Evolutionary conservation across 768 basidiomycete species (phyloP), one percentile per base, ranked within the genome.

Genomic region (Trametes cinnabarina): DNA sequence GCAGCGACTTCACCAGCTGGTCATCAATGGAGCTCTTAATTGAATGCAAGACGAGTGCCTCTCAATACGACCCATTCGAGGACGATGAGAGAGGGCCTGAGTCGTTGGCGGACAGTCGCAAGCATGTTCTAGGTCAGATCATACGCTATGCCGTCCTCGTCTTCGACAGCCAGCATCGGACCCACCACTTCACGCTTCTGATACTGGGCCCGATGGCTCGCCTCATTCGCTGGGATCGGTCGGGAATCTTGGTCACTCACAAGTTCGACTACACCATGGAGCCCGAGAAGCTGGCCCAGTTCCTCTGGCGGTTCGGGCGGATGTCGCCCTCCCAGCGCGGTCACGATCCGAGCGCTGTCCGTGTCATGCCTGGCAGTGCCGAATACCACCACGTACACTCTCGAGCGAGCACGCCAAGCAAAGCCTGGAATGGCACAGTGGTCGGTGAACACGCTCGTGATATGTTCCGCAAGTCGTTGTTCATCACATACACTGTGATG

Each of bases 181-280:
- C 22, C 14, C 39, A 40, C 26, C 46, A 37, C 30, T 59, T 53
- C 20, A 40, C 30, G 1, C 11, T 58, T 14, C 22, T 58, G 14
- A 19, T 58, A 19, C 12, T 58, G 9, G 57, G 50, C 14, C 10
- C 3, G 5, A 32, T 17, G 3, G 50, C 51, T 3, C 57, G 57
- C 11, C 28, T 58, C 50, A 9, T 58, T 19, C 51, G 42, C 23
- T 51, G 42, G 43, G 57, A 58, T 34, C 42, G 57, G 6, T 19
- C 57, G 11, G 42, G 43, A 6, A 22, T 47, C n/a, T 9, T 58
- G 28, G 25, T 25, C 10, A 52, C 50, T 5, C 23, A 40, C 14
- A 42, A 41, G 32, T 52, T 59, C 47, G 30, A 59, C 46, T 59
- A 59, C 51, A 22, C 20, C 6, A 11, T 30, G 19, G 15, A 59